A percentile compares a stretch with the other conserved stretches of the same genome.
phyloP scores from a whole-genome alignment of 2,329 filamentous ascomycete species.

The Nigrospora oryzae region DNA sequence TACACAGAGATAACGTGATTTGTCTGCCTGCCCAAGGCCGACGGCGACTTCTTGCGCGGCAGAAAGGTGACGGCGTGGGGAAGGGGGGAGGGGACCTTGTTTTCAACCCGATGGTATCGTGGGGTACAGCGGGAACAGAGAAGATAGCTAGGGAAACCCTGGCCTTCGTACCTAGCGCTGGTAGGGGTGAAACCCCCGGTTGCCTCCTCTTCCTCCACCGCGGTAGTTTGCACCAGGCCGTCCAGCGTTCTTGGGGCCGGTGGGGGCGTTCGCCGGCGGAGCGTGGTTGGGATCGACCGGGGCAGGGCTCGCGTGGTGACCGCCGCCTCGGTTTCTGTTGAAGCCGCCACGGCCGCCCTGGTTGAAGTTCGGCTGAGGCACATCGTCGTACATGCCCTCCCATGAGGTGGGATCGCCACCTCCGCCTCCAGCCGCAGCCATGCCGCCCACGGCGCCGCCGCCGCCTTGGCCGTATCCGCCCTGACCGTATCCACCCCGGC shows the following conservation, averaged over 20 bases:
- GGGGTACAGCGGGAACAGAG: too few species aligned
- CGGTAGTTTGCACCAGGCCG: constrained; percentile 89
- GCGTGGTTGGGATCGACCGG: constrained; percentile 45
- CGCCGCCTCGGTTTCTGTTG: constrained; percentile 26
- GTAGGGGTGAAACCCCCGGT: constrained; percentile 76
- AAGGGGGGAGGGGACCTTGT: too few species aligned
- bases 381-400: constrained; percentile 98
- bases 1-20: too few species aligned
- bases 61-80: too few species aligned
- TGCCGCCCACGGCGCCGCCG: constrained; percentile 18
- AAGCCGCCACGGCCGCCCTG: constrained; percentile 34
- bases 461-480: constrained; percentile 28
- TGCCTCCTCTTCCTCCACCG: constrained; percentile 72
- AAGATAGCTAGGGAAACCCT: too few species aligned
- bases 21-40: too few species aligned
- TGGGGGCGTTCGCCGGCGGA: constrained; percentile 77
- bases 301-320: constrained; percentile 24
- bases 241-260: constrained; percentile 91
- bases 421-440: constrained; percentile 30
- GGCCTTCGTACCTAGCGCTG: background rate
- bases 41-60: too few species aligned
- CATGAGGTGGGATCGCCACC: constrained; percentile 71
- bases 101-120: too few species aligned
- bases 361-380: constrained; percentile 68
- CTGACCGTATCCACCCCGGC: constrained; percentile 13